These are phyloP conservation scores for Trichoderma koningii DNA, from an alignment of 2,329 filamentous ascomycete species.

Conservation along the genomic window DNA sequence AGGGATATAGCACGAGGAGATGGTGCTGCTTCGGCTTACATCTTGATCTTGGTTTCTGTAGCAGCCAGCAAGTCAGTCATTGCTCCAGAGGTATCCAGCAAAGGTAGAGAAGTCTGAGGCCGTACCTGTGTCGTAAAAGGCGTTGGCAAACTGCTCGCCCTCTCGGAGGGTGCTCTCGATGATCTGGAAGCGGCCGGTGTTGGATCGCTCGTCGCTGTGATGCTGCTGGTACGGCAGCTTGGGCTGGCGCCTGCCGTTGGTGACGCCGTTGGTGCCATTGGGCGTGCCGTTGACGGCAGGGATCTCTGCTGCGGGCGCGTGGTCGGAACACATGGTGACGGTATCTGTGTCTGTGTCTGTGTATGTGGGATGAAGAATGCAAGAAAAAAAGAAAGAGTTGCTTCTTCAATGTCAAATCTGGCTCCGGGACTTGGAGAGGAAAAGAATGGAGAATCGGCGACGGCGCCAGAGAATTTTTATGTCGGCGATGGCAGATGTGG, in stretches of 20 bases:
- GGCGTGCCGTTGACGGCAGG: too few relatives aligned
- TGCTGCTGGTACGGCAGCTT: not conserved
- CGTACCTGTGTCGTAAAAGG: constrained; percentile 68
- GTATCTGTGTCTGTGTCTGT: too few relatives aligned
- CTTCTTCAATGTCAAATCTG: too few relatives aligned
- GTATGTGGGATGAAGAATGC: too few relatives aligned
- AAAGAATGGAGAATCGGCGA: not conserved
- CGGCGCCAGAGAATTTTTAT: not conserved
- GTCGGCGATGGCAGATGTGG: not conserved
- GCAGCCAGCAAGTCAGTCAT: not conserved
- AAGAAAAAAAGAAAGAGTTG: too few relatives aligned
- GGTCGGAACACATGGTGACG: not conserved
- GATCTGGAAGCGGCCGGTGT: constrained; percentile 1
- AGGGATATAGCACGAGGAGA: not conserved
- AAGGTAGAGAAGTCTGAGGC: not conserved
- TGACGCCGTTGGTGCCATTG: not conserved
- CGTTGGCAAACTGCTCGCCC: constrained; percentile 49
- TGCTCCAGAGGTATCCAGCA: too few relatives aligned
- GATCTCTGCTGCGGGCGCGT: too few relatives aligned
- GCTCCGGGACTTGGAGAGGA: not conserved
- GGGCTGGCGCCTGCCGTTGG: not conserved
- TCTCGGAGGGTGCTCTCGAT: constrained; percentile 32
- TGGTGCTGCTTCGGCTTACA: constrained; percentile 16
- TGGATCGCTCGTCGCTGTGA: not conserved
- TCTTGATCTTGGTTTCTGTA: constrained; percentile 35